A percentile compares a stretch with the other conserved stretches of the same genome.
Evolutionary conservation across 164 flowering plant genomes (phyloP).

Genomic region (Vitis rotundifolia): DNA sequence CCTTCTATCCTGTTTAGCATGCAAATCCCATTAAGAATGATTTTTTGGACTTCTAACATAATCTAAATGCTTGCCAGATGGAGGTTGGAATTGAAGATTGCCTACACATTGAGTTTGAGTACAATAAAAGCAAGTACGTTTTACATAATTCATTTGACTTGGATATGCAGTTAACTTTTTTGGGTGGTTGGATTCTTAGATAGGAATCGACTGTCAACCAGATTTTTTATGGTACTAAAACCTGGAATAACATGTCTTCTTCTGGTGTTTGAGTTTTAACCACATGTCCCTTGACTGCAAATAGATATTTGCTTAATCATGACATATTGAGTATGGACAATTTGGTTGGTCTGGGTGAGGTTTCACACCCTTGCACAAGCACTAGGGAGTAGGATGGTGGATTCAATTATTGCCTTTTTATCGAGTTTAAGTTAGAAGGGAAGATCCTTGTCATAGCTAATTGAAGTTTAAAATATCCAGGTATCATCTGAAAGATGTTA

Average conservation of each 20-base stretch:
- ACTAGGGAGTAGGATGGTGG: too few relatives aligned
- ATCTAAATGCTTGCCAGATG: conserved; percentile 55
- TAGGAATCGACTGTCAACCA: background rate
- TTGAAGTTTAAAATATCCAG: conserved; percentile 37
- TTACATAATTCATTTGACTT: background rate
- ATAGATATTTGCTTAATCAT: too few relatives aligned
- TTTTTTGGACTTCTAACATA: background rate
- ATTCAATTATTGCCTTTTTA: too few relatives aligned
- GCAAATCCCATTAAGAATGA: background rate
- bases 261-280: too few relatives aligned
- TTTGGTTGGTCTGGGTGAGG: too few relatives aligned
- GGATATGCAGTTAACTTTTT: background rate
- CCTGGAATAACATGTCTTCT: too few relatives aligned
- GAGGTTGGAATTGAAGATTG: conserved; percentile 99
- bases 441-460: conserved; percentile 11
- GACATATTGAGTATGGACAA: too few relatives aligned
- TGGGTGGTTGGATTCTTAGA: background rate
- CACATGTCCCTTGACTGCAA: too few relatives aligned
- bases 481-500: conserved; percentile 95
- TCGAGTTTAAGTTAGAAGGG: background rate
- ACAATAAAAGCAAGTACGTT: conserved; percentile 95
- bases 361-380: too few relatives aligned
- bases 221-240: background rate
- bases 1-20: background rate
- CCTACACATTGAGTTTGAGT: conserved; percentile 93